Evolutionary conservation across 768 basidiomycete genomes (phyloP), one percentile per base, ranked within the genome.

Genomic region (Pisolithus albus): DNA sequence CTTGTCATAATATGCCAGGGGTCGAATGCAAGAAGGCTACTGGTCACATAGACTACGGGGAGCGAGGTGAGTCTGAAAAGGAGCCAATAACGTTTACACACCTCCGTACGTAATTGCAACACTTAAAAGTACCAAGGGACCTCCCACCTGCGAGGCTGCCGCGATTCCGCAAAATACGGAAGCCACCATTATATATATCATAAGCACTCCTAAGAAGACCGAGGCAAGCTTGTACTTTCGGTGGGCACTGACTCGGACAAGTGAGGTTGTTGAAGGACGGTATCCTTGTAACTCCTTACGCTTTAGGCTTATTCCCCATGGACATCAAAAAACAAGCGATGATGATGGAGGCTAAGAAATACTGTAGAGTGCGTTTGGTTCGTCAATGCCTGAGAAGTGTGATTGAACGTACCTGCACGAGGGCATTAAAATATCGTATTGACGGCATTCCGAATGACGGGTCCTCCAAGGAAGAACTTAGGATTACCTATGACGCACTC

Each of bases 1-100:
- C 89, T 92, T 8, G 94, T 97, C 56, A 96, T 45, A 73, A 98
- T 83, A 69, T 98, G 95, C 91, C 92, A 94, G 4, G 96, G 94
- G 67, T 99, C 96, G 52, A 94, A 80, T 0, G 92, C 90, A 38
- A 97, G 71, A 37, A 96, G 57, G 54, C 86, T 86, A 41, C 88
- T 79, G 34, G 86, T 71, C 5, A 86, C 72, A 67, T 89, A 96
- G 37, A 88, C 84, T 85, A 50, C n/a, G 44, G 1, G 47, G 18
- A 24, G 38, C 13, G 26, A 60, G 16, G 47, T 52, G 38, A 52
- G 46, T 28, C 32, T 41, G 24, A 10, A 24, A 21, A 19, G 8
- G 50, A 46, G 15, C 42, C n/a, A 19, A 42, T 15, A n/a, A 43
- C 23, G 28, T 39, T 23, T 1, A 66, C 78, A 59, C 53, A 86